phyloP scores from a whole-genome alignment of 2,329 filamentous ascomycete genomes.

The Diaporthe australafricana region DNA sequence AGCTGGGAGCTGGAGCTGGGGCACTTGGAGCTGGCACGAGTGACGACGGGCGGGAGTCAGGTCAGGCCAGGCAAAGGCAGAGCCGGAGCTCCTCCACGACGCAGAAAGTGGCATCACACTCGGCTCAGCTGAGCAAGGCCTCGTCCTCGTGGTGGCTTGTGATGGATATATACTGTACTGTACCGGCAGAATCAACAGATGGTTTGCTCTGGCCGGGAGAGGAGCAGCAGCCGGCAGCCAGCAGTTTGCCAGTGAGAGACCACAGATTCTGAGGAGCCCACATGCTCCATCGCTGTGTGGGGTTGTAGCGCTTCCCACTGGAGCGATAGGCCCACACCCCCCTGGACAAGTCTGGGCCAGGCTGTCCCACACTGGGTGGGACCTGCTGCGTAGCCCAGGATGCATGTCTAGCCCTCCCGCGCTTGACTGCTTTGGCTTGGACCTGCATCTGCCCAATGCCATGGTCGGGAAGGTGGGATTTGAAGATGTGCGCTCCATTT shows the following conservation, averaged over 20 bases:
- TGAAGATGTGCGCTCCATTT: slow-evolving; percentile 23
- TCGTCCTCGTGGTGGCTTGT: not conserved
- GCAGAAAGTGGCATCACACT: slow-evolving; percentile 15
- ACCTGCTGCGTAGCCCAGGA: slow-evolving; percentile 6
- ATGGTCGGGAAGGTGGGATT: slow-evolving; percentile 27
- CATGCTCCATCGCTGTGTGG: slow-evolving; percentile 33
- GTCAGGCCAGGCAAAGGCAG: not conserved
- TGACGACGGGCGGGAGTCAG: slow-evolving; percentile 13
- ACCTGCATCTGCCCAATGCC: slow-evolving; percentile 32
- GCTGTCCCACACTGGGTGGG: slow-evolving; percentile 32
- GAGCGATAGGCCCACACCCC: slow-evolving; percentile 13
- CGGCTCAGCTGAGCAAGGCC: slow-evolving; percentile 5
- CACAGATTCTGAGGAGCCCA: slow-evolving; percentile 31
- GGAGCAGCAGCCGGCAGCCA: slow-evolving; percentile 7
- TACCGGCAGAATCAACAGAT: slow-evolving; percentile 5
- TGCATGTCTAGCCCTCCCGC: slow-evolving; percentile 36
- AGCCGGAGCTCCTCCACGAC: slow-evolving; percentile 1
- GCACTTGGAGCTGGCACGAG: slow-evolving; percentile 13
- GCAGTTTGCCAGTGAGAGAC: slow-evolving; percentile 2
- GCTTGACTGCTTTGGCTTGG: slow-evolving; percentile 34
- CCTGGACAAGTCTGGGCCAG: slow-evolving; percentile 16
- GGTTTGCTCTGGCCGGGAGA: slow-evolving; percentile 7
- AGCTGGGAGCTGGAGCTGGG: slow-evolving; percentile 10
- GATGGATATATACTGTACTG: not conserved
- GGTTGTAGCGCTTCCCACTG: slow-evolving; percentile 24